phyloP scores from a whole-genome alignment of 257 asterid genomes.

The Thymus quinquecostatus region DNA sequence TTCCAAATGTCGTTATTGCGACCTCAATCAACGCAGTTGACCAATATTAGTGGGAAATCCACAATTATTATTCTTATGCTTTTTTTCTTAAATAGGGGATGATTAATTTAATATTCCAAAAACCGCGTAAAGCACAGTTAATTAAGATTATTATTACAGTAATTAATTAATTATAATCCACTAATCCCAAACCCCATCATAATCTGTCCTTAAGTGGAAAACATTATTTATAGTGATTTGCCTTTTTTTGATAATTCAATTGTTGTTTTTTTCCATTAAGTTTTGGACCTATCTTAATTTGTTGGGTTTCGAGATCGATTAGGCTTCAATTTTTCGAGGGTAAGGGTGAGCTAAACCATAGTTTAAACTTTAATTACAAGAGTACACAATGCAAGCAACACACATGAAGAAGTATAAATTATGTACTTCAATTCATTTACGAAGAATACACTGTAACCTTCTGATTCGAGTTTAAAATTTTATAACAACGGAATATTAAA shows the following conservation, averaged over 20 bases:
- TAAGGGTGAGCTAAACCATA: not conserved
- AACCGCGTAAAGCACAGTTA: constrained; percentile 31
- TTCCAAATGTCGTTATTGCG: constrained; percentile 21
- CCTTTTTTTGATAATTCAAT: too few relatives aligned
- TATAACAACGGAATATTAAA: too few relatives aligned
- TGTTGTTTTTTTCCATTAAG: too few relatives aligned
- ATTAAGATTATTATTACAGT: not conserved
- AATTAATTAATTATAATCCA: constrained; percentile 3
- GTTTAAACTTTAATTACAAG: too few relatives aligned
- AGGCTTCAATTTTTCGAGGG: not conserved
- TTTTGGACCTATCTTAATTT: too few relatives aligned
- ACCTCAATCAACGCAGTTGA: constrained; percentile 27
- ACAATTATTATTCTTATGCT: too few relatives aligned
- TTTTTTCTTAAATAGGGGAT: not conserved
- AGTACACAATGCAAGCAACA: too few relatives aligned
- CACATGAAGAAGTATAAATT: too few relatives aligned
- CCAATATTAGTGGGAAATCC: constrained; percentile 20
- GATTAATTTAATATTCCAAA: not conserved
- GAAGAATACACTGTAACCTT: too few relatives aligned
- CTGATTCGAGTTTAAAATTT: too few relatives aligned
- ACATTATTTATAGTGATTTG: too few relatives aligned
- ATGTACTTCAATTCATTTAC: too few relatives aligned
- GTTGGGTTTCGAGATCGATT: not conserved
- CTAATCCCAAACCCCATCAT: not conserved
- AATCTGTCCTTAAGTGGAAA: constrained; percentile 10